Percentiles rank a stretch among this genome's conserved stretches.
phyloP scores from a whole-genome alignment of 768 basidiomycete species.

The Hygrocybe coccinea region DNA sequence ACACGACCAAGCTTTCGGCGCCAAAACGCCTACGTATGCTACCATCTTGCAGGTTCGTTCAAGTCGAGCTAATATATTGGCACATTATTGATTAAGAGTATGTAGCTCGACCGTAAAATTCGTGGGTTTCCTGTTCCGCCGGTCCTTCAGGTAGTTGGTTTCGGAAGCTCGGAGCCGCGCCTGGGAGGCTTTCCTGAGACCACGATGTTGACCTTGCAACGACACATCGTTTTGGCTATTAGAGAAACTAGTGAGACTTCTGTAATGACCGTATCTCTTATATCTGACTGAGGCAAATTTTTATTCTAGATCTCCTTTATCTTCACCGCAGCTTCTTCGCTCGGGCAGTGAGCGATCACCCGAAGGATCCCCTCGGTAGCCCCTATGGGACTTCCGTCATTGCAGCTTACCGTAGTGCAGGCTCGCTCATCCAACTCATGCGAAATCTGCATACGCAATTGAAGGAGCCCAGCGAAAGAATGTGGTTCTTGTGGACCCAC shows the following conservation, averaged over 20 bases:
- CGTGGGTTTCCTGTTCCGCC: slow-evolving; percentile 60
- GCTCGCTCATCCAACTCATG: slow-evolving; percentile 66
- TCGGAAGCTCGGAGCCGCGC: slow-evolving; percentile 44
- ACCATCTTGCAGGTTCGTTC: slow-evolving; percentile 54
- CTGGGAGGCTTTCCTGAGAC: slow-evolving; percentile 43
- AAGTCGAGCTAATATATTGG: slow-evolving; percentile 39
- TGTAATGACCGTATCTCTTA: background rate
- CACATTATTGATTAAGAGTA: background rate
- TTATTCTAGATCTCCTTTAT: slow-evolving; percentile 54
- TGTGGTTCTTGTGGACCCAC: slow-evolving; percentile 61
- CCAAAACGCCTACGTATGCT: slow-evolving; percentile 56
- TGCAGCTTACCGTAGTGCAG: slow-evolving; percentile 68
- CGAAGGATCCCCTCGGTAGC: slow-evolving; percentile 68
- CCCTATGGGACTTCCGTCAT: slow-evolving; percentile 70
- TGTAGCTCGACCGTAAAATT: slow-evolving; percentile 55
- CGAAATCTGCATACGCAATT: slow-evolving; percentile 62
- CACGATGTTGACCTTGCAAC: slow-evolving; percentile 60
- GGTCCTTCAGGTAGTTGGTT: slow-evolving; percentile 60
- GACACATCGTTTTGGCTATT: slow-evolving; percentile 62
- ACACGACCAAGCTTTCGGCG: slow-evolving; percentile 65
- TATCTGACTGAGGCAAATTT: background rate
- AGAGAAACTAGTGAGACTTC: slow-evolving; percentile 55
- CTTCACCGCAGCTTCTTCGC: slow-evolving; percentile 72
- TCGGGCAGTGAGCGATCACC: slow-evolving; percentile 65
- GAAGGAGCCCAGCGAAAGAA: slow-evolving; percentile 57